Evolutionary conservation across 192 early-diverging fungal genomes (phyloP).

Genomic region (Coemansia sp.): DNA sequence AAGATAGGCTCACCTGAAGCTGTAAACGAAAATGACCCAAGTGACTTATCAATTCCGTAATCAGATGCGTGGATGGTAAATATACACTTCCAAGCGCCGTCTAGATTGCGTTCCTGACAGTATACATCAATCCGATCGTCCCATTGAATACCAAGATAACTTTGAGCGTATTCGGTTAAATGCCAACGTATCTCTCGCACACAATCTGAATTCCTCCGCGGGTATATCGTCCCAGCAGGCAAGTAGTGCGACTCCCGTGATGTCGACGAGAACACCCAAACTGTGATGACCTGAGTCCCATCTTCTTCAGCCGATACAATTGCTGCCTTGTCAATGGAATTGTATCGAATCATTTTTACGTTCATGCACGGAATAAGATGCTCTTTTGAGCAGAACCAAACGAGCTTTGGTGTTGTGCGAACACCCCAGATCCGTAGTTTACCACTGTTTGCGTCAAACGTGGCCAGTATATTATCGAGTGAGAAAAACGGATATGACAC

Average conservation of each 20-base stretch:
- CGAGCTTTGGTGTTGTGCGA: conserved; percentile 23
- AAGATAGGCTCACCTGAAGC: conserved; percentile 47
- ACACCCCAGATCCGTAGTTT: conserved; percentile 53
- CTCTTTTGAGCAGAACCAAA: conserved; percentile 55
- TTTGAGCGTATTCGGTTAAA: conserved; percentile 53
- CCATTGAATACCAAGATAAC: conserved; percentile 55
- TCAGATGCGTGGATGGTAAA: conserved; percentile 31
- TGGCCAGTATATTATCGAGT: conserved; percentile 53
- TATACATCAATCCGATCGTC: conserved; percentile 48
- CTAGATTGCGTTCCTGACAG: conserved; percentile 51
- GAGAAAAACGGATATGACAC: conserved; percentile 50
- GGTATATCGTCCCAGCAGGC: conserved; percentile 53
- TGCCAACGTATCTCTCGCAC: conserved; percentile 56
- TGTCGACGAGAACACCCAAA: conserved; percentile 57
- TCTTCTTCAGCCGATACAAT: conserved; percentile 43
- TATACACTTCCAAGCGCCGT: conserved; percentile 38
- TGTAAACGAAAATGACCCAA: conserved; percentile 56
- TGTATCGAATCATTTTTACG: conserved; percentile 56
- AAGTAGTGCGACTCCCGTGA: conserved; percentile 53
- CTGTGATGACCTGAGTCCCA: conserved; percentile 42
- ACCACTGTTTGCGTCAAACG: conserved; percentile 44
- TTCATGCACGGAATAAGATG: conserved; percentile 48
- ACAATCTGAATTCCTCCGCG: conserved; percentile 28
- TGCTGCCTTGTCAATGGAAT: conserved; percentile 57
- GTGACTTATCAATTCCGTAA: conserved; percentile 32